Percentiles rank a stretch among this genome's conserved stretches.
phyloP scores from a whole-genome alignment of 106 monocot genomes.

The Narthecium ossifragum region DNA sequence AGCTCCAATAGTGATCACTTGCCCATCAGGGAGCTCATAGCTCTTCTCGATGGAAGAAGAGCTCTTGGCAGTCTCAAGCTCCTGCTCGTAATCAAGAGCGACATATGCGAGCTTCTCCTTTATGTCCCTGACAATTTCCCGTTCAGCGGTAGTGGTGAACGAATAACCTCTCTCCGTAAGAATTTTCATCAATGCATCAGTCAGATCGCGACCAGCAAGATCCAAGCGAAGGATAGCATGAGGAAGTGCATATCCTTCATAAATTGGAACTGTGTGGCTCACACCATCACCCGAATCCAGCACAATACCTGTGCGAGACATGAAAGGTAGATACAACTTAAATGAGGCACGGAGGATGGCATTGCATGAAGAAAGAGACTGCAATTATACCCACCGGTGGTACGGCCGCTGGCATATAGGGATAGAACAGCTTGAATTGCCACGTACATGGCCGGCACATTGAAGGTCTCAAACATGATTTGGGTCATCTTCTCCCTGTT shows the following conservation, averaged over 20 bases:
- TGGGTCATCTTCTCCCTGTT: constrained; percentile 33
- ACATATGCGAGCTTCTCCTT: constrained; percentile 31
- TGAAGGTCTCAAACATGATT: constrained; percentile 31
- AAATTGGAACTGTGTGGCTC: constrained; percentile 26
- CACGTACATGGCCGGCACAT: constrained; percentile 31
- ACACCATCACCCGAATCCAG: constrained; percentile 36
- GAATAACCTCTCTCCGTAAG: constrained; percentile 28
- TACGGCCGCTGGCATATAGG: constrained; percentile 28
- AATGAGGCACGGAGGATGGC: not conserved
- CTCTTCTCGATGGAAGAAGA: constrained; percentile 21
- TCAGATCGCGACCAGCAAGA: constrained; percentile 27
- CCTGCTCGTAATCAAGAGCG: constrained; percentile 28
- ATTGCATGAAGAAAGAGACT: no score
- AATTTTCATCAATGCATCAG: constrained; percentile 23
- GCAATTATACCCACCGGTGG: constrained; percentile 11
- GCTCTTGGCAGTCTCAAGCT: constrained; percentile 19
- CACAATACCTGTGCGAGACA: constrained; percentile 17
- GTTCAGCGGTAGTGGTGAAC: constrained; percentile 26
- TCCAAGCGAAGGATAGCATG: constrained; percentile 25
- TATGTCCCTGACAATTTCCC: constrained; percentile 27
- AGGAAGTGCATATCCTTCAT: constrained; percentile 26
- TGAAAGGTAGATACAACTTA: not conserved
- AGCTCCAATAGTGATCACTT: constrained; percentile 23
- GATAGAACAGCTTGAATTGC: constrained; percentile 26
- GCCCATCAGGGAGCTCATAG: constrained; percentile 26